phyloP scores from a whole-genome alignment of 768 basidiomycete genomes.

The Tylopilus felleus region DNA sequence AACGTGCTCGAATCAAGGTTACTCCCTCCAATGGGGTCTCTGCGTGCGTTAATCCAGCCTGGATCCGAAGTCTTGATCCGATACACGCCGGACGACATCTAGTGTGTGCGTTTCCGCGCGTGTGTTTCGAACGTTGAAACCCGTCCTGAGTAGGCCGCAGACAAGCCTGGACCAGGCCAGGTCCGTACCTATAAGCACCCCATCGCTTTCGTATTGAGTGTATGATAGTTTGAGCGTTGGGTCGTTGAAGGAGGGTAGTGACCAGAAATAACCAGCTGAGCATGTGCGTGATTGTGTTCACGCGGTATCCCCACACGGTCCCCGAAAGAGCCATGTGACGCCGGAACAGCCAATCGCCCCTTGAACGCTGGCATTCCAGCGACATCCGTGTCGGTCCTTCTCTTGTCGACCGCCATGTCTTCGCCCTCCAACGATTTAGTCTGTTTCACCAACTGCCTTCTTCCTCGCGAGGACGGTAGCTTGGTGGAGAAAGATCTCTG shows the following conservation, averaged over 20 bases:
- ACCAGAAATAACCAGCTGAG: neutral
- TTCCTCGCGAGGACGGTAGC: slow-evolving; percentile 77
- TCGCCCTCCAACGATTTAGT: slow-evolving; percentile 56
- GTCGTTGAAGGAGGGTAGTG: neutral
- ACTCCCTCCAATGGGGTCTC: slow-evolving; percentile 37
- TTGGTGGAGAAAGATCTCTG: slow-evolving; percentile 74
- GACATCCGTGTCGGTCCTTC: neutral
- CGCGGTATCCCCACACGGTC: neutral
- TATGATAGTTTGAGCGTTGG: neutral
- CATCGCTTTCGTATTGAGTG: neutral
- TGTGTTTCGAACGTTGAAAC: neutral
- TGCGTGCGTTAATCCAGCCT: neutral
- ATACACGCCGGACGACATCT: slow-evolving; percentile 6
- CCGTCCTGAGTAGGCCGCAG: neutral
- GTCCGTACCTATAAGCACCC: no score
- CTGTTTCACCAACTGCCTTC: slow-evolving; percentile 84
- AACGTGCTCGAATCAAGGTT: slow-evolving; percentile 33
- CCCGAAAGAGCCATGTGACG: neutral
- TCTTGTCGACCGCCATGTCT: slow-evolving; percentile 19
- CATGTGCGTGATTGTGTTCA: neutral
- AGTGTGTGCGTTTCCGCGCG: neutral
- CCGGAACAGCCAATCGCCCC: neutral
- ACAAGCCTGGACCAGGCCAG: no score
- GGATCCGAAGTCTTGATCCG: slow-evolving; percentile 3
- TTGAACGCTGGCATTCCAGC: neutral